A percentile compares a stretch with the other conserved stretches of the same genome.
Evolutionary conservation across 768 basidiomycete genomes (phyloP).

Genomic region (Infundibulicybe gibba): DNA sequence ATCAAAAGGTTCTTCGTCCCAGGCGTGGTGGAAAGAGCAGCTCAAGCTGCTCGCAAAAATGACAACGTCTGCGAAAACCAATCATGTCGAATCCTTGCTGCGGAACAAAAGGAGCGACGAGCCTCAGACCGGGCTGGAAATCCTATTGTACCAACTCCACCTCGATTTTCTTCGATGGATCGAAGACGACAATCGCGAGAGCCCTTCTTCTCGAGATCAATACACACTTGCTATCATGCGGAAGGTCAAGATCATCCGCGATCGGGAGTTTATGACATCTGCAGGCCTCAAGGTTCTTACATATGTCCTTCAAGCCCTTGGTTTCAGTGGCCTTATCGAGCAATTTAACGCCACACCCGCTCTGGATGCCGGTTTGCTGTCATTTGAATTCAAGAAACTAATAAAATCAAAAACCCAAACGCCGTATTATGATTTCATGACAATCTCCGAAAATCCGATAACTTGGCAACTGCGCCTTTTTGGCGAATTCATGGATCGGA

Average conservation of each 20-base stretch:
- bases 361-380: slow-evolving; percentile 21
- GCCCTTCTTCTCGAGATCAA: slow-evolving; percentile 35
- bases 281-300: slow-evolving; percentile 31
- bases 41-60: slow-evolving; percentile 34
- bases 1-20: slow-evolving; percentile 32
- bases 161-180: slow-evolving; percentile 52
- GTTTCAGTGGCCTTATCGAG: slow-evolving; percentile 37
- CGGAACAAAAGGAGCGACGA: slow-evolving; percentile 43
- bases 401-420: slow-evolving; percentile 38
- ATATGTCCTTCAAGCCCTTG: slow-evolving; percentile 38
- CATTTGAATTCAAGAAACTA: slow-evolving; percentile 57
- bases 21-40: slow-evolving; percentile 51
- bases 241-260: slow-evolving; percentile 40
- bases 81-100: slow-evolving; percentile 30
- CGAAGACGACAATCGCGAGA: slow-evolving; percentile 34
- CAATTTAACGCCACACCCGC: slow-evolving; percentile 6
- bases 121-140: slow-evolving; percentile 43
- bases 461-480: slow-evolving; percentile 69
- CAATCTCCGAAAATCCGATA: slow-evolving; percentile 50
- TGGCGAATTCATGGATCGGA: slow-evolving; percentile 70
- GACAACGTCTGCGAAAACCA: slow-evolving; percentile 25
- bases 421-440: slow-evolving; percentile 48
- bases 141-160: slow-evolving; percentile 49
- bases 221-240: slow-evolving; percentile 45
- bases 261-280: slow-evolving; percentile 30